A percentile compares a stretch with the other conserved stretches of the same genome.
These are phyloP conservation scores for Tagetes erecta DNA, from an alignment of 129 eudicot species.

Conservation along the genomic window DNA sequence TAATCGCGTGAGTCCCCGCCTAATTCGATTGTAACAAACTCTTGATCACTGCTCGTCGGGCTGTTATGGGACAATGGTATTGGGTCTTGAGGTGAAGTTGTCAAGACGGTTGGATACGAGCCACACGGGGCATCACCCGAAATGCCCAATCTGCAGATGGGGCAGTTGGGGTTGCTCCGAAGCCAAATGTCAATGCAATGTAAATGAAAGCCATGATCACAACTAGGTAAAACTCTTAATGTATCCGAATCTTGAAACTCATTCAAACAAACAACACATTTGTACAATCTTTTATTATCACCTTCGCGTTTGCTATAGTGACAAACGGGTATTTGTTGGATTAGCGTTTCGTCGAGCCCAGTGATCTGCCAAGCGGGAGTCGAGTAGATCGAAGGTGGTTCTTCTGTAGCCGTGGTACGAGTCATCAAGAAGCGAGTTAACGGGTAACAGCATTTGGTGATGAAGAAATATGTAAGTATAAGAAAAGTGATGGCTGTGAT, in stretches of 20 bases:
- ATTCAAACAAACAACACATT: conserved; percentile 83
- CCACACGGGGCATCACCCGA: conserved; percentile 49
- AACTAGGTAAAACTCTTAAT: conserved; percentile 66
- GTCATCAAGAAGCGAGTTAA: conserved; percentile 48
- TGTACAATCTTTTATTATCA: conserved; percentile 34
- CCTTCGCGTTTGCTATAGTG: conserved; percentile 45
- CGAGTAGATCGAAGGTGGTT: conserved; percentile 56
- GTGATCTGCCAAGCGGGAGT: conserved; percentile 60
- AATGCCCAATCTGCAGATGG: conserved; percentile 74
- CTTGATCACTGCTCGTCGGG: conserved; percentile 47
- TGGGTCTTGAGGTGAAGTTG: conserved; percentile 74
- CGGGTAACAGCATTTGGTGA: conserved; percentile 77
- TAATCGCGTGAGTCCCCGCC: conserved; percentile 39
- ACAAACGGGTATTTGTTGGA: conserved; percentile 68
- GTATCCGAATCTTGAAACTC: conserved; percentile 79
- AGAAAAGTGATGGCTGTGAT: conserved; percentile 60
- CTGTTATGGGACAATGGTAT: conserved; percentile 32
- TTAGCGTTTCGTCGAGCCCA: conserved; percentile 71
- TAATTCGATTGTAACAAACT: conserved; percentile 71
- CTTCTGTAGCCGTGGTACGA: conserved; percentile 36
- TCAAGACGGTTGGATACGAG: conserved; percentile 54
- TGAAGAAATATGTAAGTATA: conserved; percentile 63
- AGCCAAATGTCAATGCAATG: conserved; percentile 95
- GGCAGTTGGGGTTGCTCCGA: conserved; percentile 78
- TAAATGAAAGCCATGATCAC: conserved; percentile 80